Conservation (phyloP, 1,139 yeast species). For the Sugiyamaella xylanicola region DNA sequence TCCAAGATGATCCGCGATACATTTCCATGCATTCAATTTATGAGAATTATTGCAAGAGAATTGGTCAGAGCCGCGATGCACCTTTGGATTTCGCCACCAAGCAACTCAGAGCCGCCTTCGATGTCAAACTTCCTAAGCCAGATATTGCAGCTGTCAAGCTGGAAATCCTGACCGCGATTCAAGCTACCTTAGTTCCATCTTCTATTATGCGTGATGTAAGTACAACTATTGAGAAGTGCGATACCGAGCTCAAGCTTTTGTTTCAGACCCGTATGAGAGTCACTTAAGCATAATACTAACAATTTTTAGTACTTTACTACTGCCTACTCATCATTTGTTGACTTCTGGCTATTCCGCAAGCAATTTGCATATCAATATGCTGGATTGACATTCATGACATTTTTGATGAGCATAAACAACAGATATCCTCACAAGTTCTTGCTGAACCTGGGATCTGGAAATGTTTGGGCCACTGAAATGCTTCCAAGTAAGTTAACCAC, state of each 20-base stretch:
- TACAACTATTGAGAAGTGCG: too few relatives aligned
- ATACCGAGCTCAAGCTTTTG: too few relatives aligned
- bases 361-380: slow-evolving; percentile 96
- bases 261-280: too few relatives aligned
- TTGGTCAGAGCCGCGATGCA: slow-evolving; percentile 79
- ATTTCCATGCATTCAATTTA: slow-evolving; percentile 83
- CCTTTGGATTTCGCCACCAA: slow-evolving; percentile 86
- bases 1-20: slow-evolving; percentile 79
- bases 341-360: slow-evolving; percentile 95
- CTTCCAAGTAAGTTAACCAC: slow-evolving; percentile 79
- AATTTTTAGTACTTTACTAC: slow-evolving; percentile 50
- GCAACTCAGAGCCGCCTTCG: slow-evolving; percentile 88
- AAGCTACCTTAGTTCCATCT: slow-evolving; percentile 81
- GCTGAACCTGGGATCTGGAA: slow-evolving; percentile 79
- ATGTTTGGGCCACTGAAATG: slow-evolving; percentile 95
- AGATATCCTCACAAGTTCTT: slow-evolving; percentile 94
- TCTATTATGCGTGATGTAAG: slow-evolving; percentile 68
- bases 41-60: slow-evolving; percentile 79
- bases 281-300: not conserved
- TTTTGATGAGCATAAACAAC: slow-evolving; percentile 90
- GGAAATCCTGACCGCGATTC: slow-evolving; percentile 88
- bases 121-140: slow-evolving; percentile 88
- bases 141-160: slow-evolving; percentile 86
- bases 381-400: slow-evolving; percentile 89
- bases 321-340: slow-evolving; percentile 78